Evolutionary conservation across 176 grass and related monocot genomes (phyloP).

Genomic region (Bromus sterilis): DNA sequence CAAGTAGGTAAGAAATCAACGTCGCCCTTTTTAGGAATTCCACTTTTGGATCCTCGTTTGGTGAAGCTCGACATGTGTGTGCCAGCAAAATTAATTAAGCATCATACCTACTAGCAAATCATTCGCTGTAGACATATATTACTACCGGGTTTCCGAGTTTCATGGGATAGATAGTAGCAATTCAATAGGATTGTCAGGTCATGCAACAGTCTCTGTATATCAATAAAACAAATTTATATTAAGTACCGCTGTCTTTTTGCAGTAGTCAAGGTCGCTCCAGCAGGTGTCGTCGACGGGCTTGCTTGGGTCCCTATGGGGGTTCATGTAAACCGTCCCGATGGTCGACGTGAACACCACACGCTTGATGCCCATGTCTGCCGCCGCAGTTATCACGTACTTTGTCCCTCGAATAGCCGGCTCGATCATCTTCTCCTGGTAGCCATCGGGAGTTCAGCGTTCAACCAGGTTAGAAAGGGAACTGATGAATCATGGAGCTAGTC

Average conservation of each 20-base stretch:
- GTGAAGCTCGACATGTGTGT: slow-evolving; percentile 8
- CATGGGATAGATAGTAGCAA: neutral
- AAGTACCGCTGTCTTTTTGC: slow-evolving; percentile 64
- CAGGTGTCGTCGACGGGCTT: slow-evolving; percentile 58
- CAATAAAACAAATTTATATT: neutral
- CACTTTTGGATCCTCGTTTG: slow-evolving; percentile 3
- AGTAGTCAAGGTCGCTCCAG: slow-evolving; percentile 89
- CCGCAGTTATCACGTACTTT: slow-evolving; percentile 39
- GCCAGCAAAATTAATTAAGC: neutral
- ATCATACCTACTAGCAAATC: neutral
- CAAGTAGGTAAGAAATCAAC: slow-evolving; percentile 11
- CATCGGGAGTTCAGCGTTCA: neutral
- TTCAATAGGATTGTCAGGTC: neutral
- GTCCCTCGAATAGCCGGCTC: slow-evolving; percentile 70
- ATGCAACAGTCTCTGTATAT: neutral
- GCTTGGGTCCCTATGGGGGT: slow-evolving; percentile 38
- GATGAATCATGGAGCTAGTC: neutral
- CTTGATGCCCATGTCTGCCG: slow-evolving; percentile 40
- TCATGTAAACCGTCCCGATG: slow-evolving; percentile 78
- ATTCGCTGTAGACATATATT: neutral
- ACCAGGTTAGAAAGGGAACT: neutral
- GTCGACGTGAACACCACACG: slow-evolving; percentile 82
- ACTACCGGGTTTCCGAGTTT: neutral
- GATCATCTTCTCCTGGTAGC: slow-evolving; percentile 59
- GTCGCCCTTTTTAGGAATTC: neutral